Evolutionary conservation across 148 eudicot genomes (phyloP), one percentile per base, ranked within the genome.

Genomic region (Nepenthes gracilis): DNA sequence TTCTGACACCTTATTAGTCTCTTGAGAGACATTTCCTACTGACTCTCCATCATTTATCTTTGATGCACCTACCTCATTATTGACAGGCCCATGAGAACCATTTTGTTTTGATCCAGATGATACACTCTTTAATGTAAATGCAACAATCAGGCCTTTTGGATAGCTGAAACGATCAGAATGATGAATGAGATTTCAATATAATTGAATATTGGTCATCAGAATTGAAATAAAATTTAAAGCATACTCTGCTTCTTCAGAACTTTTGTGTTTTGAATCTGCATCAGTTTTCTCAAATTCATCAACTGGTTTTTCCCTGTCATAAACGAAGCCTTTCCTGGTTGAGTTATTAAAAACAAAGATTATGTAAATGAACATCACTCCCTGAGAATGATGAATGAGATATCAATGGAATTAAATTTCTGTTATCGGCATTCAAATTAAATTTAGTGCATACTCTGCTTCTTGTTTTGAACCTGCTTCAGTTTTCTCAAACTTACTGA

Each of bases 261-360:
- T 72, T 68, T 84, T 81, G 51, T 57, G 59, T 60, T 78, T 67
- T 51, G 74, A 70, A 14, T 70, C 63, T 33, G 75, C 51, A 54
- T 61, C 74, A 57, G 74, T 59, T 38, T 77, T 80, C 55, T 61
- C 85, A 75, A 57, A 61, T 77, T 84, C 83, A 70, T 84, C 76
- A 35, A 40, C 79, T 66, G 77, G 78, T 60, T 72, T 79, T 56
- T 84, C 87, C 73, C 98, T 84, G 70, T 82, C 91, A 60, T 50
- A 81, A 62, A 86, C 96, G 50, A 78, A 93, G 14, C 86, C 88
- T 73, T 93, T 93, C 85, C 98, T 93, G 77, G 33, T 67, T 38
- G 36, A 38, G 65, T 1, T 7, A 63, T 5, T 35, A 43, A 45
- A 59, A 66, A 34, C 62, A 36, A 58, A 37, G n/a, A 56, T 52